Percentiles rank a stretch among this genome's conserved stretches.
These are phyloP conservation scores for Aspergillus proliferans DNA, from an alignment of 2,329 filamentous ascomycete genomes.

Conservation along the genomic window DNA sequence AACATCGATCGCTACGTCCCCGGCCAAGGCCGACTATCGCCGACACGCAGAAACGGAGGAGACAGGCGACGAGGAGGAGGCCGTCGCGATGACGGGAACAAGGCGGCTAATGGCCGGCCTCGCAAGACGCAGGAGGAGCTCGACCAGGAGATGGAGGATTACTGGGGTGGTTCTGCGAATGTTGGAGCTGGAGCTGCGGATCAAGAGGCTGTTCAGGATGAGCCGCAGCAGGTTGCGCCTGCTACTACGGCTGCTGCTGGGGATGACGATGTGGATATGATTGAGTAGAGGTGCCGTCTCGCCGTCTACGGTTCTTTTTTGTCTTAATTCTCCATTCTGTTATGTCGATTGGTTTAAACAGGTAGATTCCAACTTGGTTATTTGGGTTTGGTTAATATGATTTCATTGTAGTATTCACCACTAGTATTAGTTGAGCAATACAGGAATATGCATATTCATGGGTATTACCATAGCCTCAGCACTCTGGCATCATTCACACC, in stretches of 20 bases:
- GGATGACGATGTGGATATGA: constrained; percentile 64
- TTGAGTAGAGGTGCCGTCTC: constrained; percentile 43
- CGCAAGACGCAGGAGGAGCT: constrained; percentile 88
- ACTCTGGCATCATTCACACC: too few species aligned
- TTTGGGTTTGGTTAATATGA: background rate
- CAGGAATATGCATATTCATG: background rate
- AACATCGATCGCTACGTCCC: constrained; percentile 77
- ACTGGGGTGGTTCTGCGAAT: constrained; percentile 56
- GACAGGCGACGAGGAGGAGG: constrained; percentile 43
- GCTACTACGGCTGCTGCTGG: constrained; percentile 28
- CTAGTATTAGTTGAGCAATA: background rate
- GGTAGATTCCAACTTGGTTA: background rate
- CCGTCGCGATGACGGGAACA: constrained; percentile 34
- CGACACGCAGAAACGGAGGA: constrained; percentile 41
- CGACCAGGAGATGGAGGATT: constrained; percentile 95
- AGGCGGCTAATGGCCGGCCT: constrained; percentile 50
- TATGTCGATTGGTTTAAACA: background rate
- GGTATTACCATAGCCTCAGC: background rate
- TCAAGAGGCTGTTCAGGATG: constrained; percentile 18
- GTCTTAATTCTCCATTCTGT: background rate
- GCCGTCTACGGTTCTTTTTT: background rate
- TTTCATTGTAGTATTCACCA: background rate
- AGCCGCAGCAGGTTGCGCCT: constrained; percentile 20
- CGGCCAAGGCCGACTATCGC: constrained; percentile 44
- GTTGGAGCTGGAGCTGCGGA: constrained; percentile 35